Evolutionary conservation across 139 green algal species (phyloP).

Genomic region (Choricystis sp.): DNA sequence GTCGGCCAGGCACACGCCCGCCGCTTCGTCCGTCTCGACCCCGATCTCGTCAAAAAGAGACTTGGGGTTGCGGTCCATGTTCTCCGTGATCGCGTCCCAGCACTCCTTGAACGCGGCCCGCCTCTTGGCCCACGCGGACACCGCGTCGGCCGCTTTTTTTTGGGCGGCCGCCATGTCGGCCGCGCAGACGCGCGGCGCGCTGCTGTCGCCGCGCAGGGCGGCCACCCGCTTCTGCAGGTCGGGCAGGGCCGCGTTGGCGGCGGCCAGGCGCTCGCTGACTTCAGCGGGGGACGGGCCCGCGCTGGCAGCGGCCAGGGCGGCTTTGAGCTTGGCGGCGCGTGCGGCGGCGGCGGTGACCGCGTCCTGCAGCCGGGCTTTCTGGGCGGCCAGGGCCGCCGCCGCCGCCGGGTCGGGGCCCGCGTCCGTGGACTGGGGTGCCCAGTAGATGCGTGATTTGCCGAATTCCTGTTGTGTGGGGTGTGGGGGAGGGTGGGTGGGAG

Average conservation of each 20-base stretch:
- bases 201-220: neutral
- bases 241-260: slow-evolving; percentile 1
- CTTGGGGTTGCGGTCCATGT: slow-evolving; percentile 46
- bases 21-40: slow-evolving; percentile 54
- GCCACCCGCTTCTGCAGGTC: slow-evolving; percentile 8
- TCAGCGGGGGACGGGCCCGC: neutral
- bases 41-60: slow-evolving; percentile 65
- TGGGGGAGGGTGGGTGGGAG: too few species aligned
- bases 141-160: neutral
- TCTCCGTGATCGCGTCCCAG: slow-evolving; percentile 52
- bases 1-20: slow-evolving; percentile 12
- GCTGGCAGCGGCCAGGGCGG: neutral
- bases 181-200: neutral
- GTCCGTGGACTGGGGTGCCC: slow-evolving; percentile 33
- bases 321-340: neutral
- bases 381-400: neutral
- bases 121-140: slow-evolving; percentile 10
- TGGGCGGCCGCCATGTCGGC: neutral
- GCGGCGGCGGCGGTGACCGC: slow-evolving; percentile 5
- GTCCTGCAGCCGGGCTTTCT: neutral
- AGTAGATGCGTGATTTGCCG: slow-evolving; percentile 66
- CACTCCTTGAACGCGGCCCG: slow-evolving; percentile 40
- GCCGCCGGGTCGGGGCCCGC: slow-evolving; percentile 37
- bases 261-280: slow-evolving; percentile 1
- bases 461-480: slow-evolving; percentile 61